Conservation (phyloP, 2,329 filamentous ascomycete species). For the Lecanoromycetidae sp. region DNA sequence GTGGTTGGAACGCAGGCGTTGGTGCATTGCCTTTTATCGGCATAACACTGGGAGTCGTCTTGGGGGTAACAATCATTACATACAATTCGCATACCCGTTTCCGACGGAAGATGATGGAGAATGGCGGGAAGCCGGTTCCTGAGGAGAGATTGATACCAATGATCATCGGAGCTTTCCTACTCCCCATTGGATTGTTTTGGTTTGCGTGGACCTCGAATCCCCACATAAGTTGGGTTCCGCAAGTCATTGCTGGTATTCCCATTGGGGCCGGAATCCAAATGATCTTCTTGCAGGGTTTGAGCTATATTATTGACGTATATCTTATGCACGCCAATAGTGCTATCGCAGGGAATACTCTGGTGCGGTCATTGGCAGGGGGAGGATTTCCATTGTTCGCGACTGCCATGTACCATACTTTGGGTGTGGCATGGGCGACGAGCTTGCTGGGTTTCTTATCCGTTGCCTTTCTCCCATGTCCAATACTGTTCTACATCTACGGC, state of each 20-base stretch:
- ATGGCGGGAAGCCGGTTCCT: slow-evolving; percentile 27
- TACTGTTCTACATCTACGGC: slow-evolving; percentile 27
- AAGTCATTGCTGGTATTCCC: slow-evolving; percentile 34
- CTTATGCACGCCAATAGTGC: slow-evolving; percentile 26
- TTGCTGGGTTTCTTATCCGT: slow-evolving; percentile 25
- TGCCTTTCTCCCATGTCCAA: slow-evolving; percentile 30
- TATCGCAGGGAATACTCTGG: slow-evolving; percentile 24
- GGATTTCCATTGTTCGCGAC: slow-evolving; percentile 27
- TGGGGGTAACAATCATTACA: slow-evolving; percentile 24
- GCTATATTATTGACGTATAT: slow-evolving; percentile 33
- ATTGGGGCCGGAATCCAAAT: slow-evolving; percentile 25
- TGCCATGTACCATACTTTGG: slow-evolving; percentile 24
- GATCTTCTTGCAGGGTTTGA: slow-evolving; percentile 32
- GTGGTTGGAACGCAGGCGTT: slow-evolving; percentile 31
- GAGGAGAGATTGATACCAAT: slow-evolving; percentile 37
- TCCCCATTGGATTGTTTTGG: slow-evolving; percentile 39
- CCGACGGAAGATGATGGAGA: slow-evolving; percentile 22
- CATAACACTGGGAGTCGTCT: slow-evolving; percentile 31
- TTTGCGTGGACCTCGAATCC: slow-evolving; percentile 41
- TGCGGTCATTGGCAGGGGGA: slow-evolving; percentile 23
- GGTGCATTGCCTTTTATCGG: slow-evolving; percentile 34
- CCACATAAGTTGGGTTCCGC: slow-evolving; percentile 32
- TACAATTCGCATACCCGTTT: slow-evolving; percentile 27
- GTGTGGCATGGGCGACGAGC: slow-evolving; percentile 24
- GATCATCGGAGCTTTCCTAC: slow-evolving; percentile 40